Base-by-base conservation (phyloP, 176 grass and related monocot species). In the Otatea glauca region DNA sequence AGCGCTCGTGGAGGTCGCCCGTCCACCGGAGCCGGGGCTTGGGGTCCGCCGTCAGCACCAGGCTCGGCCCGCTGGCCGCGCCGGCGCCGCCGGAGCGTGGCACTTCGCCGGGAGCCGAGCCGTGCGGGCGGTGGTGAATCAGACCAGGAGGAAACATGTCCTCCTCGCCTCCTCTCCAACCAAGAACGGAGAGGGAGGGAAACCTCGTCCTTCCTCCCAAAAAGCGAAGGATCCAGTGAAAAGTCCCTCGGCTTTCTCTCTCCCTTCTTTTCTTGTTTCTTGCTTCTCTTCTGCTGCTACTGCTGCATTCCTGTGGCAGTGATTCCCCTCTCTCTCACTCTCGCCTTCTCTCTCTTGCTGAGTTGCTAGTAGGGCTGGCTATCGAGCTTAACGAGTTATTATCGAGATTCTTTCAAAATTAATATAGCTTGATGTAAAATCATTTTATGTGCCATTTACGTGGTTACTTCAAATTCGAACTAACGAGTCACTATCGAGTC, bases 1-100 rank as follows among this genome's bases (percentile, higher is more conserved):
- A 99, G 74, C 97, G 93, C 81, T 99, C 97, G 53, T 99, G 97
- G 76, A 99, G 93, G 86, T 99, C 97, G 48, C 86, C 88, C n/a
- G 90, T 99, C 97, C 97, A 96, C 8, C 97, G 89, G 41, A 99
- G 92, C 0, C 97, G 79, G 23, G 92, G 97, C 88, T 99, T 96
- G 65, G 93, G 97, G 90, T 99, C 93, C 29, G 93, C 93, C 39
- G 93, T 99, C 20, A 96, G 92, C 79, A 96, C 93, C 5, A 96
- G 89, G 86, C 90, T 99, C 50, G 93, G 96, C 49, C 89, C 88
- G 23, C 78, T 45, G 27, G n/a, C 68, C 13, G 49, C 58, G 5
- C 65, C 58, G 3, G 42, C 53, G 27, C 35, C 68, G 34, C 60
- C 77, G 41, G 59, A 44, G 62, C 62, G 60, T 83, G 72, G 74